Evolutionary conservation across 2,329 filamentous ascomycete species (phyloP), one percentile per base, ranked within the genome.

Genomic region (Talaromyces sp.): DNA sequence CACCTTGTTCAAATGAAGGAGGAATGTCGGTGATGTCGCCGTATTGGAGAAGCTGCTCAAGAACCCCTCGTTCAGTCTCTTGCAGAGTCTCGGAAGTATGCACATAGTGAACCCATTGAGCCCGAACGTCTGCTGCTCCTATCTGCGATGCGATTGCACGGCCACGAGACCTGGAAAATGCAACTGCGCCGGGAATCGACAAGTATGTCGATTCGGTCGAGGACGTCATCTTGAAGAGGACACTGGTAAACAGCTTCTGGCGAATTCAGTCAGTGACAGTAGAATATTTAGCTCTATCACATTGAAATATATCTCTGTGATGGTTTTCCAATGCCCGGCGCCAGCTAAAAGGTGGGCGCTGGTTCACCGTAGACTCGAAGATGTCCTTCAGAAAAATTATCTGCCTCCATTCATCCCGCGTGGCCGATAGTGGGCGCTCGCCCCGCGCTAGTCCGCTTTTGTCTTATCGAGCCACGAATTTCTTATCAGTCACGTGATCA

Each of bases 61-160:
- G 73, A 2, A 82, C 78, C 42, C 77, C 75, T 60, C 81, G 76
- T 66, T 87, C 79, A 36, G 78, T 73, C 9, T 76, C 73, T 61
- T 75, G 70, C 57, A 83, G 76, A 56, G 77, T 73, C 51, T 78
- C 78, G 64, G 81, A 80, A 64, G 88, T 79, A 71, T 88, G 82
- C 62, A 90, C 81, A 70, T 90, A 91, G 79, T 91, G 90, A 63
- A 81, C 68, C 72, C 77, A 82, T 67, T 80, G 77, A 51, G 78
- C 78, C 52, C 77, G 73, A 50, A 82, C 75, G 63, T 79, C 76
- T 54, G 73, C 67, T 5, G 76, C 77, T 42, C 76, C 76, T 61
- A 81, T 73, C 60, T 74, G 76, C 18, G 72, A 67, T 57, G 78
- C 77, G 64, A 82, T 71, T 50, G 72, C 74, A 63, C 74, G 73